Base-by-base conservation (phyloP, 2,329 filamentous ascomycete species). In the Xylariaceae sp. region DNA sequence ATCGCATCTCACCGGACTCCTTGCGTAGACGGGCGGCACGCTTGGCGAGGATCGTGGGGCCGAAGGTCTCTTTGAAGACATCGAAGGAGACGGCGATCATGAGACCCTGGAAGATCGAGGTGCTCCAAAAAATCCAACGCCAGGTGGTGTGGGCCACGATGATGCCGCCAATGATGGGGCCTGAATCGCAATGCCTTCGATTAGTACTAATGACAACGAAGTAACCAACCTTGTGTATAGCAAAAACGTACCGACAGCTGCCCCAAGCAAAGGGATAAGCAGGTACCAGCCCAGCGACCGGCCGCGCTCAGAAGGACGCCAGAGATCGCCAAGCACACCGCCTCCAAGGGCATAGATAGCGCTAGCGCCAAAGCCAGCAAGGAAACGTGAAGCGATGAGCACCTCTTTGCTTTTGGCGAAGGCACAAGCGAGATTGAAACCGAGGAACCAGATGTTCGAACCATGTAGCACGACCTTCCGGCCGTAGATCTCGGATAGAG, bases 281-380 rank as follows among this genome's bases (percentile, higher is more conserved):
- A 68, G 47, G 19, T 67, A 72, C 7, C 62, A 50, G 2, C 62
- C 60, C 5, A 71, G 53, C 7, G 69, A 70, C 1, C 57, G 61
- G 0, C 74, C 75, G 10, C 74, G 62, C 45, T 74, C 60, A 41
- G 76, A 69, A 0, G 71, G 64, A 0, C 56, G 56, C 67, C 68
- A 77, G 6, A 73, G 60, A 48, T 78, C 75, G 0, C 67, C 65
- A 0, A 78, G 54, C 5, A 74, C 71, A 4, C 72, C 72, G 5
- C 68, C 69, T 3, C 70, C 70, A 19, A 78, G 63, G 0, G 71
- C 63, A 27, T 74, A 71, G 2, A 71, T 65, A 2, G 68, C 64
- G 37, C 69, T 71, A 1, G 71, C 74, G 2, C 74, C 73, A 16
- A 78, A 64, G 0, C 74, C 74, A 4, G 73, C 65, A 1, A 78